phyloP scores from a whole-genome alignment of 331 rosid genomes.

The Stylosanthes scabra region DNA sequence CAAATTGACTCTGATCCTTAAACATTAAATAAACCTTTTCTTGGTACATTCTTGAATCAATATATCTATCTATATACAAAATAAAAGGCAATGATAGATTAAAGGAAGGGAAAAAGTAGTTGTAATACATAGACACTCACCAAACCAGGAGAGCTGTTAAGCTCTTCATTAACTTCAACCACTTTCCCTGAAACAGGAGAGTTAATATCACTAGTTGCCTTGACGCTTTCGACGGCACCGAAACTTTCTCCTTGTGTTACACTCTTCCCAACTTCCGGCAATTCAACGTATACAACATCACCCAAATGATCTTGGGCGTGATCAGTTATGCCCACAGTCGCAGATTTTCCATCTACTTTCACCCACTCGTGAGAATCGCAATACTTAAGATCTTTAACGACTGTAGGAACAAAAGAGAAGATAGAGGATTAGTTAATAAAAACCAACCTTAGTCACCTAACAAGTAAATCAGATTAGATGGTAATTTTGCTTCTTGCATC shows the following conservation, averaged over 20 bases:
- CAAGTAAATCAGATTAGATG: conserved; percentile 20
- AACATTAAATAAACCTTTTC: conserved; percentile 5
- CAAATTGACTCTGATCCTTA: conserved; percentile 2
- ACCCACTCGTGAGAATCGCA: conserved; percentile 93
- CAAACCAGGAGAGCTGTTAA: conserved; percentile 80
- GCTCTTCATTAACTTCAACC: conserved; percentile 70
- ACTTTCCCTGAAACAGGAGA: conserved; percentile 91
- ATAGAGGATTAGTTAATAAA: conserved; percentile 22
- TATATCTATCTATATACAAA: neutral
- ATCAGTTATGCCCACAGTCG: conserved; percentile 88
- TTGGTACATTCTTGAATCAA: neutral
- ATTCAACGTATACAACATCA: conserved; percentile 92
- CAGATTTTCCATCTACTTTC: conserved; percentile 87
- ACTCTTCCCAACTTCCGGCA: conserved; percentile 78
- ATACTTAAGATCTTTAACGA: conserved; percentile 79
- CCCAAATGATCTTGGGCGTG: conserved; percentile 98
- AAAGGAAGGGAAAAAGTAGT: neutral
- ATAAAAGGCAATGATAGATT: neutral
- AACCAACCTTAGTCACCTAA: no score
- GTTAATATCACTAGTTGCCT: conserved; percentile 92
- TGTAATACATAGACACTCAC: conserved; percentile 49
- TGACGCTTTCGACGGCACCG: conserved; percentile 97
- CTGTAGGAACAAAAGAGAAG: conserved; percentile 50
- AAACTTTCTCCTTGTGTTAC: conserved; percentile 74
- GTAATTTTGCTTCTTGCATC: conserved; percentile 2